Conservation (phyloP, 2,329 filamentous ascomycete species). For the Teratosphaeria nubilosa region DNA sequence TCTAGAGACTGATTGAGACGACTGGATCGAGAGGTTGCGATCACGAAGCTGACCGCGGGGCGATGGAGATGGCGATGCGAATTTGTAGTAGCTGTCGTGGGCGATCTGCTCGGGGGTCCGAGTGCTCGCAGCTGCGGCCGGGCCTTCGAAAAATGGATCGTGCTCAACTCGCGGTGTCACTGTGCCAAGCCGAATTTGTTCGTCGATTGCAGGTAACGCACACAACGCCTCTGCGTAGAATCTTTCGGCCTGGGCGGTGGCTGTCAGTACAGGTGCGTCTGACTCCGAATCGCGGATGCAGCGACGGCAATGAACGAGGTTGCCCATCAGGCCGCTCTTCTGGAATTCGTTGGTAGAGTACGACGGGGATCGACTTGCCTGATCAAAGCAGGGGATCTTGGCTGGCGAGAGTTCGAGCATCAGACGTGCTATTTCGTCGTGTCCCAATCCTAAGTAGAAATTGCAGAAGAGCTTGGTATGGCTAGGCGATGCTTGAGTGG, state of each 20-base stretch:
- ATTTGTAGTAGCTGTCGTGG: neutral
- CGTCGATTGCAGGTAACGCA: conserved; percentile 8
- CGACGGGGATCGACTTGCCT: conserved; percentile 2
- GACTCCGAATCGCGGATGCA: too few species aligned
- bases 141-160: neutral
- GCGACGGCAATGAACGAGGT: too few species aligned
- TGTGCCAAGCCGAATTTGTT: neutral
- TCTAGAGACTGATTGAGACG: neutral
- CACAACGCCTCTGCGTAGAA: conserved; percentile 25
- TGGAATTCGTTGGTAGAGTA: too few species aligned
- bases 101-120: neutral
- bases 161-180: neutral
- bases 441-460: conserved; percentile 38
- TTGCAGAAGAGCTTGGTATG: conserved; percentile 27
- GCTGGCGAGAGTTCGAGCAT: conserved; percentile 38
- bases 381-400: conserved; percentile 32
- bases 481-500: conserved; percentile 8
- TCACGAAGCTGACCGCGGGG: neutral
- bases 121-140: neutral
- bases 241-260: conserved; percentile 23
- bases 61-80: conserved; percentile 1
- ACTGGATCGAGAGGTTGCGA: neutral
- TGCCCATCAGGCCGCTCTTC: too few species aligned
- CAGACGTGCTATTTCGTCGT: conserved; percentile 36
- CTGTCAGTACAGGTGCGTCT: neutral